Base-by-base conservation (phyloP, 352 stramenopile species). In the Phytophthora quininea region DNA sequence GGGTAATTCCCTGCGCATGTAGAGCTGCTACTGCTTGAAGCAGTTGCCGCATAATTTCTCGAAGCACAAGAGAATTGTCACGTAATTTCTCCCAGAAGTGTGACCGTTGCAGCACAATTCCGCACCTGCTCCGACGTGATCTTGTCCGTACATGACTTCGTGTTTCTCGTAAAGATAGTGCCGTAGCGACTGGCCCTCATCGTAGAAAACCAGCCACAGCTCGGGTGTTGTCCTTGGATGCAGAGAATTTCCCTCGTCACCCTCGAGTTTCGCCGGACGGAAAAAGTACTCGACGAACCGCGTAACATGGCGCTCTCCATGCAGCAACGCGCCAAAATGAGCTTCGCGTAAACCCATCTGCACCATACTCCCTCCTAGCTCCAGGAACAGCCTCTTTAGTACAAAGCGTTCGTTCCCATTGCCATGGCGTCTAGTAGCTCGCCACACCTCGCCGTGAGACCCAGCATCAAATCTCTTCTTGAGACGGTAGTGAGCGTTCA, bases 21-120 rank as follows among this genome's bases (percentile, higher is more conserved):
- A 99, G 71, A 14, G 83, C 76, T 66, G 96, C 89, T 1, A 98
- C 79, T 12, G 82, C 91, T 55, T 98, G 73, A 8, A 99, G 79
- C 37, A 98, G 59, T 77, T 99, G 97, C n/a, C 88, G 95, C 64
- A 98, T 69, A 65, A 98, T 98, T 54, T 98, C 95, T 47, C 90
- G 90, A 53, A 99, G 54, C 14, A 93, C 87, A 15, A 71, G 65
- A 0, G 55, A 59, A 54, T 91, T 77, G 0, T 75, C 66, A 7
- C 87, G 82, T 24, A 95, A 68, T n/a, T 77, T 82, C n/a, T 90
- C 55, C 87, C 87, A 95, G 37, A 95, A 95, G 8, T 69, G 66
- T 29, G 89, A 96, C 15, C 81, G 86, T 50, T 94, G 77, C 24
- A 95, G 74, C 2, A 95, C 67, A 12, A 93, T 77, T 2, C 74